Conservation (phyloP, 345 rosid species). For the Cardamine chenopodiifolia region DNA sequence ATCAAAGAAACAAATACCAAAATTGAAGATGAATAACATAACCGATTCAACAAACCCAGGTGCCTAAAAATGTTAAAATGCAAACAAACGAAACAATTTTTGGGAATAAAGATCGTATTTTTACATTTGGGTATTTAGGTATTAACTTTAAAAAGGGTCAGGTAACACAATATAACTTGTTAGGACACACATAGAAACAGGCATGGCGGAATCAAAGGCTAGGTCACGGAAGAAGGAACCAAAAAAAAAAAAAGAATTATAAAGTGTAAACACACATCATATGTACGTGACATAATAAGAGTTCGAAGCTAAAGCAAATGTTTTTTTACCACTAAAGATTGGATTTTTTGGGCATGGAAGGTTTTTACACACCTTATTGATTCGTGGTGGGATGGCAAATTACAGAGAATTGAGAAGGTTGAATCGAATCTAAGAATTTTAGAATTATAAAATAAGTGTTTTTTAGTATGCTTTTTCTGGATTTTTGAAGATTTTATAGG, state of each 20-base stretch:
- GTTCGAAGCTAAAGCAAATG: conserved; percentile 28
- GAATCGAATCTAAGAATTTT: conserved; percentile 23
- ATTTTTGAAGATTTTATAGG: conserved; percentile 21
- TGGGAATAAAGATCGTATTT: conserved; percentile 24
- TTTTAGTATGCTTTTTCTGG: conserved; percentile 11
- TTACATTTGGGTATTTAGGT: neutral
- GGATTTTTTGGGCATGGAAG: conserved; percentile 37
- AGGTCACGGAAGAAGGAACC: conserved; percentile 47
- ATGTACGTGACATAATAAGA: conserved; percentile 35
- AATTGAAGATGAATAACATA: conserved; percentile 33
- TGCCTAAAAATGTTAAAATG: conserved; percentile 40
- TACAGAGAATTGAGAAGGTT: conserved; percentile 19
- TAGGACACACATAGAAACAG: conserved; percentile 42
- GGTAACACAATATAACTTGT: conserved; percentile 46
- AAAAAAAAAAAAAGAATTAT: conserved; percentile 16
- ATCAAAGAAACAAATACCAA: conserved; percentile 40
- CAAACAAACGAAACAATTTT: conserved; percentile 14
- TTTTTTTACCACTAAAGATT: conserved; percentile 27
- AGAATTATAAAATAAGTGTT: neutral
- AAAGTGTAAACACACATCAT: conserved; percentile 16
- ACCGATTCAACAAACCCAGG: conserved; percentile 43
- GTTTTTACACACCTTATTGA: conserved; percentile 33
- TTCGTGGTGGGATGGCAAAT: conserved; percentile 30
- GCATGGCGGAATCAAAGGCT: conserved; percentile 49
- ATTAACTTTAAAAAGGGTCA: conserved; percentile 26